A percentile compares a stretch with the other conserved stretches of the same genome.
Conservation (phyloP, 176 grass and related monocot species). For the Hordeum marinum region DNA sequence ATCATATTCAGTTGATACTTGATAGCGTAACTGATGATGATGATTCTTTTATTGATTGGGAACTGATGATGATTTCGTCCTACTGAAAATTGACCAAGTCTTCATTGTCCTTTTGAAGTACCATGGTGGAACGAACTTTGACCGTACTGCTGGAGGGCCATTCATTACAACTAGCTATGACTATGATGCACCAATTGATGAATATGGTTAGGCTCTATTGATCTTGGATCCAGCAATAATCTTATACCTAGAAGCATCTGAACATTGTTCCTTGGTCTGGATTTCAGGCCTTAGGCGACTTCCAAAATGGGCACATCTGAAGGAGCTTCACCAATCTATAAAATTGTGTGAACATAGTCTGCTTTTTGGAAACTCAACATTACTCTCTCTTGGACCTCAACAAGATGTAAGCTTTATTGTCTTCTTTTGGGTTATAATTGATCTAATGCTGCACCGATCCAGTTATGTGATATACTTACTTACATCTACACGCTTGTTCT, state of each 20-base stretch:
- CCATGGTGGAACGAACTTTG: constrained; percentile 97
- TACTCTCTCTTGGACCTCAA: constrained; percentile 56
- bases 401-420: constrained; percentile 59
- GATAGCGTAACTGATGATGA: background rate
- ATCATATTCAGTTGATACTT: background rate
- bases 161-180: constrained; percentile 99
- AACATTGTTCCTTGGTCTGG: constrained; percentile 8
- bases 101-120: constrained; percentile 54
- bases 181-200: constrained; percentile 99
- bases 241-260: background rate
- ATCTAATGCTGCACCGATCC: background rate
- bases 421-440: background rate
- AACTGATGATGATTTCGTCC: constrained; percentile 1
- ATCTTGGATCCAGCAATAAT: background rate
- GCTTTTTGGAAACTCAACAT: constrained; percentile 60
- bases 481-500: background rate
- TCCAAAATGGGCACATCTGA: constrained; percentile 97
- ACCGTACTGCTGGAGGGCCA: constrained; percentile 86
- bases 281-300: constrained; percentile 65
- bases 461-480: background rate
- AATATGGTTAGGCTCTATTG: constrained; percentile 65
- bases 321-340: constrained; percentile 86
- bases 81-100: constrained; percentile 13
- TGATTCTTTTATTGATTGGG: background rate
- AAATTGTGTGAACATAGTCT: constrained; percentile 75